Percentiles rank a stretch among this genome's conserved stretches.
phyloP scores from a whole-genome alignment of 768 basidiomycete genomes.

The Pleurotus eryngii region DNA sequence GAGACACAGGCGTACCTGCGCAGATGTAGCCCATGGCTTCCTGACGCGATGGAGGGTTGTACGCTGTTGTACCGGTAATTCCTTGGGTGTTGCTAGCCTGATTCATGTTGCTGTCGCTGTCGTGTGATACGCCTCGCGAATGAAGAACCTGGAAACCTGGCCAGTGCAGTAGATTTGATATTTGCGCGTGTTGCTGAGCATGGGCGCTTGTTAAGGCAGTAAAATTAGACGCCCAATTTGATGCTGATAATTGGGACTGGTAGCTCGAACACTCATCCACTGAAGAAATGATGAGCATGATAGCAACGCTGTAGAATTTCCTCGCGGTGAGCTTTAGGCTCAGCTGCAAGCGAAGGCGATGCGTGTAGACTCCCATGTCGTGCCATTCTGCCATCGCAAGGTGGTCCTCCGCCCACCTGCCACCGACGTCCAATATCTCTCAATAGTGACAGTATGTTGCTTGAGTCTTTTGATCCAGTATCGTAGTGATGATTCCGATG shows the following conservation, averaged over 20 bases:
- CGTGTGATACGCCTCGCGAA: too few species aligned
- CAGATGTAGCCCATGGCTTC: constrained; percentile 82
- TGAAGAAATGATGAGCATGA: too few species aligned
- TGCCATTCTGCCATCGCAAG: too few species aligned
- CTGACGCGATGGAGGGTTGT: constrained; percentile 38
- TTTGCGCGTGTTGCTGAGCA: not conserved
- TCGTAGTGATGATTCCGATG: constrained; percentile 5
- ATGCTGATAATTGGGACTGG: too few species aligned
- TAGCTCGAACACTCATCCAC: too few species aligned
- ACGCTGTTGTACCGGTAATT: constrained; percentile 16
- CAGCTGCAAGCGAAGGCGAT: too few species aligned
- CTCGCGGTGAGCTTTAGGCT: too few species aligned
- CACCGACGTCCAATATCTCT: not conserved
- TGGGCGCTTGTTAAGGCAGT: not conserved
- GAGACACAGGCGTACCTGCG: constrained; percentile 52
- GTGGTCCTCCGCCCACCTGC: too few species aligned
- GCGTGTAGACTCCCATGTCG: too few species aligned
- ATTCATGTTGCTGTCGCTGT: constrained; percentile 26
- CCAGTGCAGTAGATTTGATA: not conserved
- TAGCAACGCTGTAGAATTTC: too few species aligned
- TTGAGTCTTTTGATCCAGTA: constrained; percentile 1
- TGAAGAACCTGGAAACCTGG: too few species aligned
- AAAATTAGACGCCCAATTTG: not conserved
- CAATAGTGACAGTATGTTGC: constrained; percentile 1
- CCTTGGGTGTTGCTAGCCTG: constrained; percentile 23